Percentiles rank a stretch among this genome's conserved stretches.
Conservation (phyloP, 441 rosid genomes). For the Iberis amara region DNA sequence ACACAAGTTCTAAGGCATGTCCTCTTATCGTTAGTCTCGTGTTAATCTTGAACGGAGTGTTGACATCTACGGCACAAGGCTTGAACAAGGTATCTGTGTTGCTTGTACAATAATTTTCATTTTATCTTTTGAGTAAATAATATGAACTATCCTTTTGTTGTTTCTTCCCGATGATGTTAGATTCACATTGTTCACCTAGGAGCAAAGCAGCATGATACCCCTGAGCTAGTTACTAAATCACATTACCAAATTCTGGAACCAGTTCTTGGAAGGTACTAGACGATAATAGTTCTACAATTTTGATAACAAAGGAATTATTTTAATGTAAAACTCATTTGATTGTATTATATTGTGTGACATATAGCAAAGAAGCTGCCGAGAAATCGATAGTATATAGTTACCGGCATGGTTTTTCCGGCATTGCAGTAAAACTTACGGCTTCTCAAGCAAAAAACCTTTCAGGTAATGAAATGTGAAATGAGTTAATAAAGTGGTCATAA, state of each 20-base stretch:
- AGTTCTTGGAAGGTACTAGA: slow-evolving; percentile 26
- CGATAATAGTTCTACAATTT: background rate
- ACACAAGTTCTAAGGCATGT: slow-evolving; percentile 18
- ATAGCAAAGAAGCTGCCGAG: slow-evolving; percentile 45
- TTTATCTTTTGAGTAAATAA: background rate
- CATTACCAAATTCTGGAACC: slow-evolving; percentile 31
- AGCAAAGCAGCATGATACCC: slow-evolving; percentile 26
- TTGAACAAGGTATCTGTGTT: slow-evolving; percentile 12
- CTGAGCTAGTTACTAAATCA: slow-evolving; percentile 25
- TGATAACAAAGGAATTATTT: no score
- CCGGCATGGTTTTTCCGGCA: slow-evolving; percentile 66
- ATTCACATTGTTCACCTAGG: slow-evolving; percentile 29
- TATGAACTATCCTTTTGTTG: background rate
- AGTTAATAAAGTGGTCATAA: no score
- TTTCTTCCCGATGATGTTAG: background rate
- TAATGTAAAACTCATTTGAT: background rate
- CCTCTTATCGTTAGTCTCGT: slow-evolving; percentile 9
- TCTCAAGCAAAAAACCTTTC: slow-evolving; percentile 40
- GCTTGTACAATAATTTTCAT: background rate
- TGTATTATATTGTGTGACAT: background rate
- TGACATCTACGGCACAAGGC: slow-evolving; percentile 2
- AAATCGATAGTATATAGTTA: slow-evolving; percentile 52
- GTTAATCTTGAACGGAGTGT: slow-evolving; percentile 16
- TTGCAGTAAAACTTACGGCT: slow-evolving; percentile 57
- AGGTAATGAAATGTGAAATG: slow-evolving; percentile 25